Evolutionary conservation across 2,329 filamentous ascomycete species (phyloP).

Genomic region (Penicillium psychrosexuale): DNA sequence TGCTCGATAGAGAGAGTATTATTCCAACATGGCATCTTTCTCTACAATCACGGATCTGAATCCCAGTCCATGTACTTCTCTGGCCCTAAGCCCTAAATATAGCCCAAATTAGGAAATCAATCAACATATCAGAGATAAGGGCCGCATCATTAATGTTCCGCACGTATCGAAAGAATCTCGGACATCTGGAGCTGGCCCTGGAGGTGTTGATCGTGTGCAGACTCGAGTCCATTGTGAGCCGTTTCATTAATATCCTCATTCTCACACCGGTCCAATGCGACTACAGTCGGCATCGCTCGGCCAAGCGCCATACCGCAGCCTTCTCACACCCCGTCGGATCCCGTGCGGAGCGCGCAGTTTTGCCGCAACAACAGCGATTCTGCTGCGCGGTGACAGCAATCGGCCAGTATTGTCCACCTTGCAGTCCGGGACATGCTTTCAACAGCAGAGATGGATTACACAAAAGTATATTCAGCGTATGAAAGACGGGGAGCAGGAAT

Average conservation of each 20-base stretch:
- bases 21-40: neutral
- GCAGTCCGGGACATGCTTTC: neutral
- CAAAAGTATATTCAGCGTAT: constrained; percentile 36
- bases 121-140: constrained; percentile 1
- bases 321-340: constrained; percentile 10
- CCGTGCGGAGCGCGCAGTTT: constrained; percentile 26
- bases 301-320: constrained; percentile 21
- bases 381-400: constrained; percentile 9
- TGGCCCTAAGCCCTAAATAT: neutral
- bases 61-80: neutral
- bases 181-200: constrained; percentile 2
- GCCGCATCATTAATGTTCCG: constrained; percentile 24
- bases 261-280: constrained; percentile 26
- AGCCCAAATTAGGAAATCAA: neutral
- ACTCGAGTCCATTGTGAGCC: constrained; percentile 8
- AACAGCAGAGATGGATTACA: constrained; percentile 39
- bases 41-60: neutral
- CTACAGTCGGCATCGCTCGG: constrained; percentile 22
- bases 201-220: constrained; percentile 3
- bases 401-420: constrained; percentile 14
- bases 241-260: neutral
- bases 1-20: neutral
- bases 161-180: constrained; percentile 22
- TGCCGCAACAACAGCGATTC: constrained; percentile 21
- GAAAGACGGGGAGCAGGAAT: constrained; percentile 41